Evolutionary conservation across 2,329 filamentous ascomycete species (phyloP), one percentile per base, ranked within the genome.

Genomic region (Pseudocercospora musae): DNA sequence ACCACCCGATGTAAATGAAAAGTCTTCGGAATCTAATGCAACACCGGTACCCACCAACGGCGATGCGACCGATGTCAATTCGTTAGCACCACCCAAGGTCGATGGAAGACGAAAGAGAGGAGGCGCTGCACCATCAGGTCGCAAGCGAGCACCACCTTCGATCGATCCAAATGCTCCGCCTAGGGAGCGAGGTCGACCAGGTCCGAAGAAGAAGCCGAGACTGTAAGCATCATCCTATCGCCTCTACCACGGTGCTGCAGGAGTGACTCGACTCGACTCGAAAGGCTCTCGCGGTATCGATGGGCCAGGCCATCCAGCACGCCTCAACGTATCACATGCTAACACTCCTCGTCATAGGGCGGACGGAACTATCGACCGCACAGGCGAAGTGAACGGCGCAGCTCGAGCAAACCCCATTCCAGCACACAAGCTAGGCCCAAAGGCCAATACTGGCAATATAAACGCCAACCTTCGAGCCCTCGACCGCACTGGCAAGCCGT

Each of bases 361-460:
- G 21, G 81, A 84, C 66, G 81, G 81, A 59, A 75, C 75, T 29
- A 76, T 77, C 62, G 81, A 84, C 59, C 72, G 76, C 60, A 73
- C 72, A 40, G 73, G 56, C 33, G 66, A 67, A 10, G 54, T 48
- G 11, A 67, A 64, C 42, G 64, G 60, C 11, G 54, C 50, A 13
- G 54, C 57, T 48, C 52, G 52, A 2, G 27, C 59, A 27, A 68
- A 65, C 50, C 57, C 70, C 21, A 65, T 80, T 5, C 78, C 81
- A 49, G 81, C 83, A 56, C 91, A 94, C 78, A 96, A 96, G 77
- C 88, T 98, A 25, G 94, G 94, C 3, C 95, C 95, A 69, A 98
- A 97, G 78, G 94, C 94, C 57, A 98, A 97, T 76, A 91, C 94
- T 72, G 95, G 95, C 67, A 94, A 94, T 63, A 99, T 99, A 83